Conservation (phyloP, 2,329 filamentous ascomycete species). For the Botrytis byssoidea region DNA sequence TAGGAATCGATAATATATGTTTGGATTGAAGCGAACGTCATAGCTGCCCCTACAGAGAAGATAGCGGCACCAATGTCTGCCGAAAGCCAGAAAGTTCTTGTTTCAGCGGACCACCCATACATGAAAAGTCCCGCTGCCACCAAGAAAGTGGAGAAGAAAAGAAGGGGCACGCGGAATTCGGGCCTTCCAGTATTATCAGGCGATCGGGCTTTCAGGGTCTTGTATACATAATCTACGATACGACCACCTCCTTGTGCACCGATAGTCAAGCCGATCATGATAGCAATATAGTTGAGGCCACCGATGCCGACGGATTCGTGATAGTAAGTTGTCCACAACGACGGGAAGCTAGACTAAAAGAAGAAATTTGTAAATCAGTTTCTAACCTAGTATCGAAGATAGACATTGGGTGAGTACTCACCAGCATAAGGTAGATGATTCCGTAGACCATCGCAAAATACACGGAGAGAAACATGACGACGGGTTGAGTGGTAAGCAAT, state of each 20-base stretch:
- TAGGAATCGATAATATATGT: constrained; percentile 54
- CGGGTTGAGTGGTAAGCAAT: constrained; percentile 51
- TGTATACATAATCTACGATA: constrained; percentile 47
- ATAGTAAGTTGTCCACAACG: constrained; percentile 56
- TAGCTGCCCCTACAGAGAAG: constrained; percentile 47
- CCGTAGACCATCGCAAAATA: constrained; percentile 53
- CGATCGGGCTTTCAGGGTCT: constrained; percentile 25
- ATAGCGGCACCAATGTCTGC: constrained; percentile 54
- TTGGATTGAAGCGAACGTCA: constrained; percentile 33
- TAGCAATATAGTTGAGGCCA: constrained; percentile 52
- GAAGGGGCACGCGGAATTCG: constrained; percentile 61
- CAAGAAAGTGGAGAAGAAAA: constrained; percentile 52
- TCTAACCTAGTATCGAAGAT: background rate
- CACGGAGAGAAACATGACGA: constrained; percentile 51
- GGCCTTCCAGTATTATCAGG: constrained; percentile 41
- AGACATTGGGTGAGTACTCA: background rate
- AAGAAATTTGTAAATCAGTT: background rate
- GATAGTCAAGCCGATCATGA: constrained; percentile 45
- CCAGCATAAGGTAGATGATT: constrained; percentile 52
- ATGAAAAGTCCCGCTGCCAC: constrained; percentile 55
- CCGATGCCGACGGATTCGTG: constrained; percentile 53
- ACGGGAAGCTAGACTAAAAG: constrained; percentile 52
- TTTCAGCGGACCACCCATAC: constrained; percentile 57
- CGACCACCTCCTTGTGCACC: constrained; percentile 34
- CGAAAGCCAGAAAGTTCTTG: constrained; percentile 52